Evolutionary conservation across 2,329 filamentous ascomycete genomes (phyloP), one percentile per base, ranked within the genome.

Genomic region (Kalaharituber pfeilii): DNA sequence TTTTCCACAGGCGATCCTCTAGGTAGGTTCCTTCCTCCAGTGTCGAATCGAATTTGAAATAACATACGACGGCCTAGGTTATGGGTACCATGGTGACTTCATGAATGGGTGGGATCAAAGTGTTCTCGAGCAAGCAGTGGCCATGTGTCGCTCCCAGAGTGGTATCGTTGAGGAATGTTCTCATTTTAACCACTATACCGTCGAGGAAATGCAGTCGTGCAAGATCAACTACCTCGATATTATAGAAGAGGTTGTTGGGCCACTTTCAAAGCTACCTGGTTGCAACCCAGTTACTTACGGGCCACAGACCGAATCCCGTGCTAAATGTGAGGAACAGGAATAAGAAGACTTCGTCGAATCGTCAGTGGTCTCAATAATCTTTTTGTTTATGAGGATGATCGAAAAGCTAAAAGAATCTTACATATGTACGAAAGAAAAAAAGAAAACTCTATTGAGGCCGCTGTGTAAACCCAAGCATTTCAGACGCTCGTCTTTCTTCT

Each of bases 1-100:
- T 69, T 93, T 51, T 72, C 85, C 50, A 87, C 87, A 62, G 85
- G 86, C 57, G 87, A 95, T 64, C 73, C 77, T 25, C n/a, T n/a
- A n/a, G n/a, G n/a, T n/a, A n/a, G n/a, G n/a, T n/a, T n/a, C n/a
- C n/a, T n/a, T n/a, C n/a, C n/a, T n/a, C n/a, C n/a, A n/a, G n/a
- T n/a, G n/a, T n/a, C n/a, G n/a, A n/a, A n/a, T n/a, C n/a, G n/a
- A n/a, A n/a, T n/a, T n/a, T n/a, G n/a, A n/a, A n/a, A n/a, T n/a
- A n/a, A n/a, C n/a, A n/a, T n/a, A n/a, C n/a, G n/a, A n/a, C n/a
- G n/a, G n/a, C n/a, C 81, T 81, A 62, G 73, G 74, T 5, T 75
- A 71, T 57, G 73, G 73, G 1, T 72, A 75, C 60, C 75, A 77
- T 57, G 75, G 71, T 18, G 75, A 76, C 54, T 76, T 76, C 57